Base-by-base conservation (phyloP, 768 basidiomycete genomes). In the Suillus ampliporus region DNA sequence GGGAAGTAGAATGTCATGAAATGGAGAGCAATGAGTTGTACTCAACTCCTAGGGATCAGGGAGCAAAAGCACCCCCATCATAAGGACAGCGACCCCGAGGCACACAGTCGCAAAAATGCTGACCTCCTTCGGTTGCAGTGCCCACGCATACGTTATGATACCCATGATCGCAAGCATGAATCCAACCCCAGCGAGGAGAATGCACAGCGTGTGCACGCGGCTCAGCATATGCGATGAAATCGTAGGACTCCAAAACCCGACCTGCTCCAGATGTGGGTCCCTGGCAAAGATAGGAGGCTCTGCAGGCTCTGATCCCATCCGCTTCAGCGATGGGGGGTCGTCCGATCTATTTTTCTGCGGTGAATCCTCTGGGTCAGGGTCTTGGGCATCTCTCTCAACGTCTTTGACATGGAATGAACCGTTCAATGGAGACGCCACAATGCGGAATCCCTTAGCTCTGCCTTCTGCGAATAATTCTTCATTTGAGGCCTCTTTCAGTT, bases 81-180 rank as follows among this genome's bases (percentile, higher is more conserved):
- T 59, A 11, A 78, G 43, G 28, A 79, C 21, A 38, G 78, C 81
- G 40, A 74, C 57, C 1, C 66, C 80, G 64, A 85, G 72, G 62
- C 78, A 81, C 7, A 63, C 59, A 21, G 76, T 79, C 19, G 80
- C 75, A 48, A 83, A 81, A 46, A 84, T 69, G 56, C 82, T 77
- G 8, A 83, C 84, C 57, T 78, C 80, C 5, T 37, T 62, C 1
- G 85, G 77, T 60, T 86, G 79, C 26, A 71, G 67, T 13, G 80
- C 78, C 86, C 86, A 88, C 3, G 82, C 76, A 62, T 81, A 85
- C 65, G 80, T 80, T 5, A 85, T 6, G 56, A 86, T 80, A 0
- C 87, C 87, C 11, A 75, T 66, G 28, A 86, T 72, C 3, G 82
- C 82, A 19, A 88, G 74, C 13, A 77, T 65, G 66, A 88, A 88